Conservation (phyloP, 1,284 basidiomycete genomes). For the Moesziomyces sp. region DNA sequence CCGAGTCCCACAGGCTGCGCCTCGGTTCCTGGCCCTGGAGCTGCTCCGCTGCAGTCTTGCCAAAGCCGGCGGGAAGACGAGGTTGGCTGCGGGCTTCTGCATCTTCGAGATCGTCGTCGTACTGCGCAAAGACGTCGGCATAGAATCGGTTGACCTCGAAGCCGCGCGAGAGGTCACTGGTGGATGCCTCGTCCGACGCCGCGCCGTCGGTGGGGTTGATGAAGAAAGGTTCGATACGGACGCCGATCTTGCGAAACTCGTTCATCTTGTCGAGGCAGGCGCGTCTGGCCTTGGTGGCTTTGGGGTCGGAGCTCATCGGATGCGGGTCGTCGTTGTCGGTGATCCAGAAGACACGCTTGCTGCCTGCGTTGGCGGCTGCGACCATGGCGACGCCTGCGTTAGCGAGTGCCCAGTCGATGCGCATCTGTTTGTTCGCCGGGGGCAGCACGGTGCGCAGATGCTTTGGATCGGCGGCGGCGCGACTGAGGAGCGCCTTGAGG, state of each 20-base stretch:
- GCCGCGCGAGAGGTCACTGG: constrained; percentile 72
- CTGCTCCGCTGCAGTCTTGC: constrained; percentile 31
- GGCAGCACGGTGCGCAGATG: constrained; percentile 54
- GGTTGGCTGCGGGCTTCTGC: constrained; percentile 21
- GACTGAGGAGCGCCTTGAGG: constrained; percentile 72
- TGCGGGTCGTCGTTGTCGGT: constrained; percentile 85
- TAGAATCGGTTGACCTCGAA: constrained; percentile 76
- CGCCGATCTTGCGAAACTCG: constrained; percentile 82
- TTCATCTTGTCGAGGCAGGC: constrained; percentile 53
- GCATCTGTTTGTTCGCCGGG: constrained; percentile 71
- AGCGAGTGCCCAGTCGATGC: constrained; percentile 75
- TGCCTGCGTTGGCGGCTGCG: constrained; percentile 84
- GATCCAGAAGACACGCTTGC: constrained; percentile 89
- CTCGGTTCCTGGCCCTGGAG: constrained; percentile 36
- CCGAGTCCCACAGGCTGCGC: constrained; percentile 52
- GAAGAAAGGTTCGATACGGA: constrained; percentile 90
- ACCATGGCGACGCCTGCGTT: constrained; percentile 61
- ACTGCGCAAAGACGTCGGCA: constrained; percentile 60
- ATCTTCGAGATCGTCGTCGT: constrained; percentile 58
- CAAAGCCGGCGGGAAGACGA: constrained; percentile 24
- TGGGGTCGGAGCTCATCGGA: constrained; percentile 69
- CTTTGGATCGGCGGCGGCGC: constrained; percentile 62
- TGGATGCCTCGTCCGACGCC: constrained; percentile 1
- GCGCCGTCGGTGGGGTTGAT: constrained; percentile 78
- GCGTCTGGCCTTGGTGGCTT: constrained; percentile 39